A percentile compares a stretch with the other conserved stretches of the same genome.
These are phyloP conservation scores for Epicoccum nigrum DNA, from an alignment of 2,329 filamentous ascomycete species.

Conservation along the genomic window DNA sequence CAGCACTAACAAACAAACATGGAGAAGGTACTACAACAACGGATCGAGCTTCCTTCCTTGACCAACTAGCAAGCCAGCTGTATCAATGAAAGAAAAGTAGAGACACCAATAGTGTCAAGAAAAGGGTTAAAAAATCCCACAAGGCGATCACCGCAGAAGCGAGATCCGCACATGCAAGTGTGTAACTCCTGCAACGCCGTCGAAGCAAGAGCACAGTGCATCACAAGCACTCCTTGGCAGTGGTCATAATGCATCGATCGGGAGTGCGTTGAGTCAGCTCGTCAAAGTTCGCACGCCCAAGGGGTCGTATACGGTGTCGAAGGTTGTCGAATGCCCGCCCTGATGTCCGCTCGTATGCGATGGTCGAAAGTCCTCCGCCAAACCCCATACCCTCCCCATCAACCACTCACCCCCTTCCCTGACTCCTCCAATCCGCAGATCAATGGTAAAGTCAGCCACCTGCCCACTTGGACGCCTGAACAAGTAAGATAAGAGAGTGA, in stretches of 20 bases:
- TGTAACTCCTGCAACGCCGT: neutral
- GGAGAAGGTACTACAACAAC: too few species aligned
- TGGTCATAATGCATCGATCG: neutral
- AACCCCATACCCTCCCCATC: too few species aligned
- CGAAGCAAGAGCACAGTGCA: neutral
- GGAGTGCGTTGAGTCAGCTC: neutral
- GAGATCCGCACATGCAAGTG: too few species aligned
- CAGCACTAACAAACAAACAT: too few species aligned
- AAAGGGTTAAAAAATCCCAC: too few species aligned
- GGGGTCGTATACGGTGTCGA: constrained; percentile 1
- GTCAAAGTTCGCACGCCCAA: constrained; percentile 2
- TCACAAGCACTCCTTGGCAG: constrained; percentile 5
- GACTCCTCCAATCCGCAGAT: neutral
- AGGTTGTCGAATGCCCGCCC: constrained; percentile 6
- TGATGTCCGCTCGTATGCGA: neutral
- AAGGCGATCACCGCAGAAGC: too few species aligned
- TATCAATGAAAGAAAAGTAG: neutral
- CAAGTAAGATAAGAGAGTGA: too few species aligned
- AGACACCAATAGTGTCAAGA: neutral
- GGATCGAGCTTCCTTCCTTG: neutral
- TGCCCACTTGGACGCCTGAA: neutral
- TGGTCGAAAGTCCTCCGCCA: neutral
- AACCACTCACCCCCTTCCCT: neutral
- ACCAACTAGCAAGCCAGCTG: neutral
- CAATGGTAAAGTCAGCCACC: neutral